These are phyloP conservation scores for Zymoseptoria tritici DNA, from an alignment of 2,329 filamentous ascomycete genomes.

Conservation along the genomic window DNA sequence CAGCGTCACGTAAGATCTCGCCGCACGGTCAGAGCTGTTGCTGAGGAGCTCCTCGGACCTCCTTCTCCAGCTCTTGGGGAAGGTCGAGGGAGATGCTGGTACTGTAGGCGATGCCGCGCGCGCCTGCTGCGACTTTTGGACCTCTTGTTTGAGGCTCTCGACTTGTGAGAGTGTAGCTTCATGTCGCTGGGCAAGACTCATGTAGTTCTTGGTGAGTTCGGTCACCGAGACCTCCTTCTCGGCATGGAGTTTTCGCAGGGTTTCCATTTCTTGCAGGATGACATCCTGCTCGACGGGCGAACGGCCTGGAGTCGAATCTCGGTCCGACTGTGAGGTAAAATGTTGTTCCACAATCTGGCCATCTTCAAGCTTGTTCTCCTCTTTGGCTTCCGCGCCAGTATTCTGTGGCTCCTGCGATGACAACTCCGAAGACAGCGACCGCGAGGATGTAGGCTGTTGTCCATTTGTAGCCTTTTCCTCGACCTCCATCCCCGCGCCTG, in stretches of 20 bases:
- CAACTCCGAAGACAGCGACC: conserved; percentile 88
- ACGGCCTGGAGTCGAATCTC: conserved; percentile 1
- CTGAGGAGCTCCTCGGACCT: conserved; percentile 28
- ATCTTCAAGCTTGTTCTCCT: not conserved
- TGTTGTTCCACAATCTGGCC: conserved; percentile 9
- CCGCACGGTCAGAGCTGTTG: conserved; percentile 67
- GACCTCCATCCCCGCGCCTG: conserved; percentile 59
- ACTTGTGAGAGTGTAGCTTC: conserved; percentile 75
- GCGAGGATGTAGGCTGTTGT: conserved; percentile 70
- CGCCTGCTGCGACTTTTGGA: conserved; percentile 55
- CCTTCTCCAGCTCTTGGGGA: conserved; percentile 34
- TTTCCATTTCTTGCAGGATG: conserved; percentile 62
- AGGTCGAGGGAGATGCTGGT: conserved; percentile 14
- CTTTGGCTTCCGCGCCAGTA: conserved; percentile 32
- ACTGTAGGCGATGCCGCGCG: conserved; percentile 21
- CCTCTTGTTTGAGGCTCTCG: conserved; percentile 81
- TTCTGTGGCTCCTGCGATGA: conserved; percentile 74
- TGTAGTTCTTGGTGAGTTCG: conserved; percentile 68
- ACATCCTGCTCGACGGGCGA: conserved; percentile 47
- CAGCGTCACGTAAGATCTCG: conserved; percentile 81
- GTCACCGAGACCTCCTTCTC: conserved; percentile 72
- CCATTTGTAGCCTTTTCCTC: conserved; percentile 31
- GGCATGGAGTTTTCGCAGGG: conserved; percentile 59
- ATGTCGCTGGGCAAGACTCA: conserved; percentile 75
- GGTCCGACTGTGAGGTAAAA: not conserved